Evolutionary conservation across 371 early-diverging fungal genomes (phyloP).

Genomic region (Fennellomyces sp.): DNA sequence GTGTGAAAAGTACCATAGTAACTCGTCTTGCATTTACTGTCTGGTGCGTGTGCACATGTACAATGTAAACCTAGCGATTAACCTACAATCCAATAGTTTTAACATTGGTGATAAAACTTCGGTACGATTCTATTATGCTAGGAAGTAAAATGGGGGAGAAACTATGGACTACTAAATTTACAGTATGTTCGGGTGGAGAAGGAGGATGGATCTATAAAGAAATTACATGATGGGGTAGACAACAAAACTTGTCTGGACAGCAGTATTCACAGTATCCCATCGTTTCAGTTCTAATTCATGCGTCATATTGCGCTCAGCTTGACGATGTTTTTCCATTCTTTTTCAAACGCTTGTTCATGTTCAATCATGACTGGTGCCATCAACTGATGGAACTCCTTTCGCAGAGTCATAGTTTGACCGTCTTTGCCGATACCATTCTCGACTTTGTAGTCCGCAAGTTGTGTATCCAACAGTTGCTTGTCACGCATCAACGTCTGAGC

Average conservation of each 20-base stretch:
- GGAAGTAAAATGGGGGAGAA: not conserved
- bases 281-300: conserved; percentile 48
- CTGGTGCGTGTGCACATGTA: too few species aligned
- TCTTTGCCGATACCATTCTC: conserved; percentile 18
- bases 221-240: conserved; percentile 11
- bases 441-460: conserved; percentile 33
- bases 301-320: conserved; percentile 49
- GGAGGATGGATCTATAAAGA: too few species aligned
- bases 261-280: conserved; percentile 42
- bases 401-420: conserved; percentile 40
- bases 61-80: too few species aligned
- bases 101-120: too few species aligned
- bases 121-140: too few species aligned
- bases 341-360: conserved; percentile 42
- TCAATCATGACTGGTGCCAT: conserved; percentile 51
- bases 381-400: conserved; percentile 60
- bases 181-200: too few species aligned
- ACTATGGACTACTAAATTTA: not conserved
- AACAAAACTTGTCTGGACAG: conserved; percentile 46
- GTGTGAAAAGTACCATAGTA: too few species aligned
- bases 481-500: conserved; percentile 23
- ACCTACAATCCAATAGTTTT: too few species aligned
- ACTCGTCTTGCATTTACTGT: too few species aligned
- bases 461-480: conserved; percentile 27
- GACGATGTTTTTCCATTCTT: conserved; percentile 40